A percentile compares a stretch with the other conserved stretches of the same genome.
phyloP scores from a whole-genome alignment of 116 monocot genomes.

The Cymodocea nodosa region DNA sequence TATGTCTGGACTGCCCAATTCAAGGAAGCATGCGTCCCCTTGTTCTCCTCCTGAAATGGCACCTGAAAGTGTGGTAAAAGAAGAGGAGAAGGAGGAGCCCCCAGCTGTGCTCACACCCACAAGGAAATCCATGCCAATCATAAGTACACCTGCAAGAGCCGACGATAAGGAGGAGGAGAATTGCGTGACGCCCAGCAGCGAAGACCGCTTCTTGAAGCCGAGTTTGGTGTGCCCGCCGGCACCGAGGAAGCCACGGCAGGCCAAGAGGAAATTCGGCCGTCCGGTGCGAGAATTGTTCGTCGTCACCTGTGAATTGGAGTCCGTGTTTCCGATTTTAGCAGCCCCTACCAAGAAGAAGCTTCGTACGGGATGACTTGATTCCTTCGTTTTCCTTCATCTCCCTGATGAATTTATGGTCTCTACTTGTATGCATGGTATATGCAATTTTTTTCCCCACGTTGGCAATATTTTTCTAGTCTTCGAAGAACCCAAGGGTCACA shows the following conservation, averaged over 20 bases:
- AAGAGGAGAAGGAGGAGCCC: background rate
- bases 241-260: slow-evolving; percentile 18
- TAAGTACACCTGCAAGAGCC: no score
- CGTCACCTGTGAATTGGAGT: slow-evolving; percentile 19
- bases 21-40: background rate
- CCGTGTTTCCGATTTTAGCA: slow-evolving; percentile 9
- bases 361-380: slow-evolving; percentile 9
- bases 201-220: slow-evolving; percentile 10
- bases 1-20: background rate
- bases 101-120: background rate
- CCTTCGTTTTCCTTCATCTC: background rate
- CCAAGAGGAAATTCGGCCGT: slow-evolving; percentile 12
- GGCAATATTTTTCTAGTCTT: background rate
- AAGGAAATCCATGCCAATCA: background rate
- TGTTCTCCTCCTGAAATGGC: background rate
- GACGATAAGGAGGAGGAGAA: slow-evolving; percentile 5
- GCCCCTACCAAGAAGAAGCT: slow-evolving; percentile 16
- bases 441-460: background rate
- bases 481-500: background rate
- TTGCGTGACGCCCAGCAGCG: slow-evolving; percentile 22
- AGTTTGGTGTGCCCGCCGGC: slow-evolving; percentile 21
- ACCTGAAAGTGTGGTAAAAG: background rate
- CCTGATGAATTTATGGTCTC: background rate
- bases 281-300: slow-evolving; percentile 11
- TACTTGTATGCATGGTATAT: background rate